phyloP scores from a whole-genome alignment of 2,329 filamentous ascomycete species.

The Boeremia exigua region DNA sequence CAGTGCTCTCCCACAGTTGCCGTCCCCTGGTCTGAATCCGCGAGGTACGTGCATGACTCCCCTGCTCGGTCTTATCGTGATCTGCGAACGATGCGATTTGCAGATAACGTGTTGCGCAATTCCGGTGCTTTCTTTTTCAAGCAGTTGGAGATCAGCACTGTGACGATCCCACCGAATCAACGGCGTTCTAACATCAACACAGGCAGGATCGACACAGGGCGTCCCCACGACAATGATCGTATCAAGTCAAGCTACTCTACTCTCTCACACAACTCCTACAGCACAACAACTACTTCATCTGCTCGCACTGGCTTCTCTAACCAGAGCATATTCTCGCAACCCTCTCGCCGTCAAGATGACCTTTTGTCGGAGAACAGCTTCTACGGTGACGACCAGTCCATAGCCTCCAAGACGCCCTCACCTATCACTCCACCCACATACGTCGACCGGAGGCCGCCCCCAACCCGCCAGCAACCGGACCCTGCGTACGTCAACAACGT shows the following conservation, averaged over 20 bases:
- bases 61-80: constrained; percentile 10
- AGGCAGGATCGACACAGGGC: constrained; percentile 19
- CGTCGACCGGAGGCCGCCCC: constrained; percentile 9
- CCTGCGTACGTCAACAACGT: constrained; percentile 22
- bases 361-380: constrained; percentile 23
- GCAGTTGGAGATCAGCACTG: constrained; percentile 12
- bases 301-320: constrained; percentile 23
- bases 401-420: constrained; percentile 7
- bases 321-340: constrained; percentile 28
- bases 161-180: constrained; percentile 2
- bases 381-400: constrained; percentile 10
- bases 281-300: constrained; percentile 23
- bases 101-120: neutral
- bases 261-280: constrained; percentile 27
- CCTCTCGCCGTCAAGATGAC: constrained; percentile 25
- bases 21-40: constrained; percentile 19
- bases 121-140: constrained; percentile 8
- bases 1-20: constrained; percentile 25
- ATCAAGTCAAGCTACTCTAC: constrained; percentile 26
- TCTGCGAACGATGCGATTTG: constrained; percentile 18
- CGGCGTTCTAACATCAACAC: constrained; percentile 10
- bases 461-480: constrained; percentile 9
- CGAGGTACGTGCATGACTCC: constrained; percentile 28
- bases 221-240: constrained; percentile 17
- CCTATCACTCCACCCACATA: constrained; percentile 13